These are phyloP conservation scores for Tripterygium wilfordii DNA, from an alignment of 177 flowering plant species.

Conservation along the genomic window DNA sequence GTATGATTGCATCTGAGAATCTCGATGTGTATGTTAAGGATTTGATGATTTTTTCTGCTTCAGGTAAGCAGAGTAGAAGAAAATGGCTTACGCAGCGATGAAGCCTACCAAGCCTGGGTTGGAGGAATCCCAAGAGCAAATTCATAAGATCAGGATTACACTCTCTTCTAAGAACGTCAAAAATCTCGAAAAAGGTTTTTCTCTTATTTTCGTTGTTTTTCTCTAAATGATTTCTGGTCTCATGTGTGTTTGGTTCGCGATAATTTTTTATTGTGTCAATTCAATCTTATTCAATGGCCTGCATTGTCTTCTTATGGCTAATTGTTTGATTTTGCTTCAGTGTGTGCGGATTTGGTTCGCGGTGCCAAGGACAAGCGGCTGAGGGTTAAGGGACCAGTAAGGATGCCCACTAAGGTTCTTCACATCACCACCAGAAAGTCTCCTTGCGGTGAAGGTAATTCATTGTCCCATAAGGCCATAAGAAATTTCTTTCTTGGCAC, in stretches of 20 bases:
- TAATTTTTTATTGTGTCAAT: background rate
- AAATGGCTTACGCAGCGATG: slow-evolving; percentile 60
- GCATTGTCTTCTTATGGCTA: background rate
- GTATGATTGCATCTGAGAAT: too few species aligned
- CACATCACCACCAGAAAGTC: slow-evolving; percentile 85
- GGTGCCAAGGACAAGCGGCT: slow-evolving; percentile 84
- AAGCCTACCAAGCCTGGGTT: slow-evolving; percentile 63
- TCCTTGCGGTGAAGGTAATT: slow-evolving; percentile 95
- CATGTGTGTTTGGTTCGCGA: too few species aligned
- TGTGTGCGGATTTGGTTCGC: slow-evolving; percentile 77
- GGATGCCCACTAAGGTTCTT: slow-evolving; percentile 90
- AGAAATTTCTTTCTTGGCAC: too few species aligned
- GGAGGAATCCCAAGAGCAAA: slow-evolving; percentile 53
- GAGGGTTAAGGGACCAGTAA: slow-evolving; percentile 84
- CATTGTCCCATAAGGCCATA: too few species aligned
- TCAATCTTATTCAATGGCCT: background rate
- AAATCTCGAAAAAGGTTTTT: slow-evolving; percentile 69
- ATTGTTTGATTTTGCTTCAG: slow-evolving; percentile 18
- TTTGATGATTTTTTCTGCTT: too few species aligned
- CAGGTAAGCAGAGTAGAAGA: too few species aligned
- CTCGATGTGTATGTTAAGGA: too few species aligned
- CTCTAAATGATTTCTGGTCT: slow-evolving; percentile 1
- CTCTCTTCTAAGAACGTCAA: slow-evolving; percentile 72
- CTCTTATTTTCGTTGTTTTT: background rate
- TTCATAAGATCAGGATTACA: slow-evolving; percentile 68